Base-by-base conservation (phyloP, 2,329 filamentous ascomycete genomes). In the Leptographium flavum region DNA sequence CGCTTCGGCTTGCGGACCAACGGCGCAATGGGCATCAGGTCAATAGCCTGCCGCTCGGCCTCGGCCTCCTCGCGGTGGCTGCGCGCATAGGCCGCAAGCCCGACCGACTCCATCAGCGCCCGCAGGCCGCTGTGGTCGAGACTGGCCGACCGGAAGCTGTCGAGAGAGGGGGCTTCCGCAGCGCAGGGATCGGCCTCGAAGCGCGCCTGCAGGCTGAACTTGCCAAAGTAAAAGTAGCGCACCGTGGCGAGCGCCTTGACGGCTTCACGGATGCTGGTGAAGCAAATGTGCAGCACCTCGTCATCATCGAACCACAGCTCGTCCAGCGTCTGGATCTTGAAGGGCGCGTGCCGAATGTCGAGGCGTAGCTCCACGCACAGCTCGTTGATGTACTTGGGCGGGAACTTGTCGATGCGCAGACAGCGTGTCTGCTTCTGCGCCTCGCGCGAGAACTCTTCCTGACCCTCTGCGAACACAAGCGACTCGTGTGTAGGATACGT, bases 241-340 rank as follows among this genome's bases (percentile, higher is more conserved):
- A 46, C 32, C 9, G 42, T 39, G 6, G 32, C 32, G 25, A 45
- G 36, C 4, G 49, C 51, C 17, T 41, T 45, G 4, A 39, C 39
- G 3, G 49, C 47, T 22, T 49, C 49, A 1, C 36, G 31, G n/a
- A 52, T 49, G 42, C 46, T 52, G 1, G 45, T 49, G 25, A 47
- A 53, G 15, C 49, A 43, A 7, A 53, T 49, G 37, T 49, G 43
- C 14, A 53, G 22, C 0, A 22, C 36, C n/a, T n/a, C n/a, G 11
- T 45, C 23, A 11, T 35, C 46, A 11, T 42, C 43, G 19, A 48
- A 53, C 51, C 51, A 53, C 39, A 53, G 41, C 30, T 53, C 51
- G 19, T 53, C 51, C 1, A 53, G 41, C 0, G 30, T 25, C 10
- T 39, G 31, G 14, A 49, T 15, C 4, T 38, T 42, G 10, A 17